Evolutionary conservation across 257 asterid species (phyloP).

Genomic region (Salvia splendens): DNA sequence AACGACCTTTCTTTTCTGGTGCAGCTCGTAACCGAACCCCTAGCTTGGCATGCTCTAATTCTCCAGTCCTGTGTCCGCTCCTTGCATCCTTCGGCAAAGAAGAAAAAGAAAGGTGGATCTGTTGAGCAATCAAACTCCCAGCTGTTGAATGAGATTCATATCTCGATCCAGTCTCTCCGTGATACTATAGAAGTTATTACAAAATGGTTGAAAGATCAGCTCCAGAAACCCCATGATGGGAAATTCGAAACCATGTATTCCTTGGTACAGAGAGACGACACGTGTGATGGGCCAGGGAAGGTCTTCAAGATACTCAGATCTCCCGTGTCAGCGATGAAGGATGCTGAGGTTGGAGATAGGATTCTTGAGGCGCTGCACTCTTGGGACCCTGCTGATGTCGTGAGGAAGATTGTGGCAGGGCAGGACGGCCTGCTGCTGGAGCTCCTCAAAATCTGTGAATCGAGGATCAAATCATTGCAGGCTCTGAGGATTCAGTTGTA

Average conservation of each 20-base stretch:
- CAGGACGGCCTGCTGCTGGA: slow-evolving; percentile 51
- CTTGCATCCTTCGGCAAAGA: slow-evolving; percentile 70
- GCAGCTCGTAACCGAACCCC: slow-evolving; percentile 80
- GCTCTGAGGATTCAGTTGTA: slow-evolving; percentile 55
- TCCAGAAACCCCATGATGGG: slow-evolving; percentile 45
- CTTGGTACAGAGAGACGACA: slow-evolving; percentile 41
- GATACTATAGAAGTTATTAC: slow-evolving; percentile 54
- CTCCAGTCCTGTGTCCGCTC: slow-evolving; percentile 73
- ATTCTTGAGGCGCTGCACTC: slow-evolving; percentile 55
- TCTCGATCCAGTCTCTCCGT: slow-evolving; percentile 62
- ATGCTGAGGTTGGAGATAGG: slow-evolving; percentile 58
- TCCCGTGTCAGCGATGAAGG: slow-evolving; percentile 42
- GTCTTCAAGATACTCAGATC: slow-evolving; percentile 50
- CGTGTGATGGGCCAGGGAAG: slow-evolving; percentile 62
- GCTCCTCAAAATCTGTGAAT: slow-evolving; percentile 65
- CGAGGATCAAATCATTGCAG: slow-evolving; percentile 53
- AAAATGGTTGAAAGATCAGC: slow-evolving; percentile 66
- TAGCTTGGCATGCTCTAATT: slow-evolving; percentile 82
- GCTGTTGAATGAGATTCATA: slow-evolving; percentile 48
- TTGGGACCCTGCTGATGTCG: slow-evolving; percentile 66
- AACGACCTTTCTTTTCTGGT: slow-evolving; percentile 58
- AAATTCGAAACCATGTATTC: slow-evolving; percentile 55
- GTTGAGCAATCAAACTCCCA: slow-evolving; percentile 52
- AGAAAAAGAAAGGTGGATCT: slow-evolving; percentile 86
- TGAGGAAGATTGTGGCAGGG: slow-evolving; percentile 51